Evolutionary conservation across 345 rosid species (phyloP).

Genomic region (Cardamine chenopodiifolia): DNA sequence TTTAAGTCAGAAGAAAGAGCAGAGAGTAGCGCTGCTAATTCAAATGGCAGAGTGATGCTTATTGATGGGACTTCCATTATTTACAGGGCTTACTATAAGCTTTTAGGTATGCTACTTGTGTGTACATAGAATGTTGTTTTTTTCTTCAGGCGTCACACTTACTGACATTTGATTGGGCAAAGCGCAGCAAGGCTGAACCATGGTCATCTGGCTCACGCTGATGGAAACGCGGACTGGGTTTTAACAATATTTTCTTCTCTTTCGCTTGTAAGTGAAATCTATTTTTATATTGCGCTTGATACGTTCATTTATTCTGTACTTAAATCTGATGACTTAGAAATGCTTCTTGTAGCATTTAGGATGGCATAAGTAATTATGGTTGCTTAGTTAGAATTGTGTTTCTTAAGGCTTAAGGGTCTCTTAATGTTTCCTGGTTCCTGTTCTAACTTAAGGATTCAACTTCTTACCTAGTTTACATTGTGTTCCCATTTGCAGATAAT

Average conservation of each 20-base stretch:
- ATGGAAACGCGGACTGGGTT: conserved; percentile 99
- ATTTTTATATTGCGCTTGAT: not conserved
- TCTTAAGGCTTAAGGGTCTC: conserved; percentile 1
- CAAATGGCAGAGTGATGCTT: conserved; percentile 83
- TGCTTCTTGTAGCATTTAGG: conserved; percentile 17
- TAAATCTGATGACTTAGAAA: conserved; percentile 1
- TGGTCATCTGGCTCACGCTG: conserved; percentile 84
- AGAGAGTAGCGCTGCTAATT: conserved; percentile 39
- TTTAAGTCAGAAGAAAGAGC: conserved; percentile 46
- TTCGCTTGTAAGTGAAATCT: conserved; percentile 71
- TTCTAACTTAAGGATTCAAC: conserved; percentile 17
- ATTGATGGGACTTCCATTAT: conserved; percentile 93
- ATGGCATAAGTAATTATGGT: conserved; percentile 6
- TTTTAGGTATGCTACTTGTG: conserved; percentile 60
- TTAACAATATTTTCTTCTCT: conserved; percentile 84
- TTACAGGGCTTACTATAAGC: conserved; percentile 95
- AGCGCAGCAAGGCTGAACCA: conserved; percentile 83
- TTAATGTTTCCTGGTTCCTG: not conserved
- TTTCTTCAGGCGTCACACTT: not conserved
- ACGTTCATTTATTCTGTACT: conserved; percentile 2
- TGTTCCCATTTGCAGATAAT: conserved; percentile 61
- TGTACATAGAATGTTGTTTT: not conserved
- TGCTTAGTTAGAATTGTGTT: conserved; percentile 7
- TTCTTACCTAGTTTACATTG: conserved; percentile 6
- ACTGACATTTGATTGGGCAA: conserved; percentile 22